Evolutionary conservation across 345 rosid genomes (phyloP).

Genomic region (Eucalyptus polyanthemos): DNA sequence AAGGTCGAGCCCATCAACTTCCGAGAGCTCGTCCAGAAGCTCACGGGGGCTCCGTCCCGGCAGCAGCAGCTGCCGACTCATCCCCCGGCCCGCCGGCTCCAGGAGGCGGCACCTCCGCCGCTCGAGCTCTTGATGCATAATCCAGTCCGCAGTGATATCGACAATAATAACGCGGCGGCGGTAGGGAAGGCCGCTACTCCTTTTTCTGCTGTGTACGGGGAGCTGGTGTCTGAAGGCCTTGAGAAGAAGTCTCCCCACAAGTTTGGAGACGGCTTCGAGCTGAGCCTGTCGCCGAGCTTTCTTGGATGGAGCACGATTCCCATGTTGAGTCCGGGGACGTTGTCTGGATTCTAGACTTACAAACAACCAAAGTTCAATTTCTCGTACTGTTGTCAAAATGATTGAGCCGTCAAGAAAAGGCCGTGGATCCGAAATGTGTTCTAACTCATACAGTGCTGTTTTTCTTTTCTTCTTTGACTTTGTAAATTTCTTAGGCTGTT

Average conservation of each 20-base stretch:
- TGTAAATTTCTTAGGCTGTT: neutral
- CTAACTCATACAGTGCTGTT: neutral
- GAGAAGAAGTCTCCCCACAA: neutral
- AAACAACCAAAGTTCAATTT: neutral
- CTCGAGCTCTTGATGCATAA: conserved; percentile 1
- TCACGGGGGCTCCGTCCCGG: conserved; percentile 46
- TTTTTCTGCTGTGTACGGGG: conserved; percentile 8
- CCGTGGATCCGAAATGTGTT: neutral
- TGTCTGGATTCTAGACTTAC: conserved; percentile 25
- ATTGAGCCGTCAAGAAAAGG: neutral
- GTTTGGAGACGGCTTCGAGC: neutral
- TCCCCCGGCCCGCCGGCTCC: conserved; percentile 10
- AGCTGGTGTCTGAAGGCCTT: conserved; percentile 3
- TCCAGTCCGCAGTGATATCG: neutral
- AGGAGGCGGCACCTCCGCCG: conserved; percentile 32
- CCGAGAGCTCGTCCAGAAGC: conserved; percentile 76
- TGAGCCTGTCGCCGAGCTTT: conserved; percentile 4
- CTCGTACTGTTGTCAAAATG: neutral
- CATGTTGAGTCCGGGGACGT: conserved; percentile 47
- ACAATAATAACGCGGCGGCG: neutral
- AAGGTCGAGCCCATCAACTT: conserved; percentile 65
- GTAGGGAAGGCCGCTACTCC: neutral
- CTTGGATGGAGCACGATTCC: conserved; percentile 36
- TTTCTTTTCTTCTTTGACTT: neutral
- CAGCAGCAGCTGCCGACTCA: neutral